phyloP scores from a whole-genome alignment of 2,329 filamentous ascomycete genomes.

The Neonectria magnoliae region DNA sequence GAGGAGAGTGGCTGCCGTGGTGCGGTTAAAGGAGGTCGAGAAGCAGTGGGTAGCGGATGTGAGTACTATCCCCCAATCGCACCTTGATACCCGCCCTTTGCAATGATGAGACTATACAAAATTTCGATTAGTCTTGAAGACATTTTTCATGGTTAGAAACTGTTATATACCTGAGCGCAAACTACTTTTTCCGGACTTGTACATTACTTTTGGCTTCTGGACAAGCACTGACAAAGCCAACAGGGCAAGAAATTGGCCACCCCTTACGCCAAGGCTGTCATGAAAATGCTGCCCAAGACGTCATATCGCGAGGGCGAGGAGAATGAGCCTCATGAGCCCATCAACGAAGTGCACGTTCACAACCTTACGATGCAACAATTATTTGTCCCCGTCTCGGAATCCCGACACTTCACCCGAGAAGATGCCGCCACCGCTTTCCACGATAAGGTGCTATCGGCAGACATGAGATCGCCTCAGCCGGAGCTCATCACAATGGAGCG shows the following conservation, averaged over 20 bases:
- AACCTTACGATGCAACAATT: conserved; percentile 69
- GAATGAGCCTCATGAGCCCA: conserved; percentile 63
- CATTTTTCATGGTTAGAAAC: conserved; percentile 84
- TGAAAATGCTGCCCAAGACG: conserved; percentile 83
- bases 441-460: conserved; percentile 66
- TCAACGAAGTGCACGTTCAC: conserved; percentile 74
- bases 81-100: conserved; percentile 14
- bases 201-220: neutral
- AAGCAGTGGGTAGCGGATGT: conserved; percentile 81
- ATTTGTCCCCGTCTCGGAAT: conserved; percentile 72
- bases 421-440: conserved; percentile 74
- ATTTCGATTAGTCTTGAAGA: conserved; percentile 99
- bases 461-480: conserved; percentile 69
- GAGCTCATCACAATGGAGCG: conserved; percentile 68
- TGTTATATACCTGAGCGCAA: conserved; percentile 42
- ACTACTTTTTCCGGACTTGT: conserved; percentile 20
- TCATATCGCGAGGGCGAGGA: conserved; percentile 62
- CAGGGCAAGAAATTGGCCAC: conserved; percentile 81
- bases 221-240: conserved; percentile 38
- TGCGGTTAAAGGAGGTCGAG: conserved; percentile 87
- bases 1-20: conserved; percentile 84
- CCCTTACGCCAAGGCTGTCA: conserved; percentile 80
- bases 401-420: conserved; percentile 69
- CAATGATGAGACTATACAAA: conserved; percentile 71
- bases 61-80: conserved; percentile 52